Evolutionary conservation across 441 rosid genomes (phyloP).

Genomic region (Erodium moschatum): DNA sequence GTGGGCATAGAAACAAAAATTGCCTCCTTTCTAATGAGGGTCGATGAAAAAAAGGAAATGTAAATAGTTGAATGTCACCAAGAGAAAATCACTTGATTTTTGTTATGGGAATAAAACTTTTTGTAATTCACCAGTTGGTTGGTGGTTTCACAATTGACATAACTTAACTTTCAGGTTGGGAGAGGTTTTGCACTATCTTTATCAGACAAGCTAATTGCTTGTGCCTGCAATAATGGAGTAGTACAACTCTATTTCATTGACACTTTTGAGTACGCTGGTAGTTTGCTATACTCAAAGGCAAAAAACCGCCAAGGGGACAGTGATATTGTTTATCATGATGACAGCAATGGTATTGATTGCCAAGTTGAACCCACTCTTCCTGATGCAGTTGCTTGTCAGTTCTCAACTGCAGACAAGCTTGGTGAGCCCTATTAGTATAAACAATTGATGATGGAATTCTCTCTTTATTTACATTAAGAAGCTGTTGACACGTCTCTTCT

Average conservation of each 20-base stretch:
- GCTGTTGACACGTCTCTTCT: slow-evolving; percentile 21
- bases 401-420: slow-evolving; percentile 50
- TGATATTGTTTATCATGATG: slow-evolving; percentile 18
- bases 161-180: slow-evolving; percentile 49
- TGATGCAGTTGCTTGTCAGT: slow-evolving; percentile 82
- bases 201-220: slow-evolving; percentile 60
- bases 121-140: background rate
- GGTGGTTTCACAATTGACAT: slow-evolving; percentile 16
- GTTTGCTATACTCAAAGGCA: slow-evolving; percentile 44
- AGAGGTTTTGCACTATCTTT: slow-evolving; percentile 63
- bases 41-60: background rate
- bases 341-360: slow-evolving; percentile 24
- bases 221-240: slow-evolving; percentile 67
- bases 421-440: slow-evolving; percentile 34
- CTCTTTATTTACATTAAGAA: slow-evolving; percentile 14
- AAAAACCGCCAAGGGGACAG: slow-evolving; percentile 28
- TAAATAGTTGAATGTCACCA: background rate
- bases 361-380: slow-evolving; percentile 33
- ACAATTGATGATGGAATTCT: slow-evolving; percentile 6
- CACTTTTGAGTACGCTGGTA: slow-evolving; percentile 41
- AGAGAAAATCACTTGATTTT: slow-evolving; percentile 14
- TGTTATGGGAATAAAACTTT: slow-evolving; percentile 13
- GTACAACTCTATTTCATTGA: slow-evolving; percentile 43
- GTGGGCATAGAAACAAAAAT: background rate
- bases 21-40: background rate